phyloP scores from a whole-genome alignment of 2,329 filamentous ascomycete genomes.

The Fusarium transvaalense region DNA sequence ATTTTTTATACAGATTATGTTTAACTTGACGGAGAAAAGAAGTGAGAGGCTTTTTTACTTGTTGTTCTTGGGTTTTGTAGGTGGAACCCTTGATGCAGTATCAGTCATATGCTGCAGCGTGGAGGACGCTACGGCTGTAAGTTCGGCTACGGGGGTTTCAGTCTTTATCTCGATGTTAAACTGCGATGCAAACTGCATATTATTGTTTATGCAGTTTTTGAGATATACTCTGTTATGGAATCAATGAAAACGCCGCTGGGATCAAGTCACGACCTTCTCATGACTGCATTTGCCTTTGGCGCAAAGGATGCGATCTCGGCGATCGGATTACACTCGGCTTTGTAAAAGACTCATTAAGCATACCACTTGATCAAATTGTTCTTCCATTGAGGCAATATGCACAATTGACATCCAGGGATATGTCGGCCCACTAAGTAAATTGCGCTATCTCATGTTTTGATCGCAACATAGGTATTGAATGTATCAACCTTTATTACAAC shows the following conservation, averaged over 20 bases:
- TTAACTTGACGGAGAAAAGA: too few relatives aligned
- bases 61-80: constrained; percentile 11
- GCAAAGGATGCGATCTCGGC: constrained; percentile 1
- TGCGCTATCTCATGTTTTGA: background rate
- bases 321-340: background rate
- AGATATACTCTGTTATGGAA: too few relatives aligned
- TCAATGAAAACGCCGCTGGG: background rate
- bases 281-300: background rate
- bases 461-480: background rate
- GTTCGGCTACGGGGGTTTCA: background rate
- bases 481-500: too few relatives aligned
- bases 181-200: too few relatives aligned
- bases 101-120: background rate
- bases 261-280: background rate
- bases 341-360: background rate
- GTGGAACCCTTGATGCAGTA: constrained; percentile 10
- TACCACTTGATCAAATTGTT: background rate
- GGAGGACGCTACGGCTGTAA: constrained; percentile 1
- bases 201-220: background rate
- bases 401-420: background rate
- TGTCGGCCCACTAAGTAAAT: background rate
- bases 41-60: background rate
- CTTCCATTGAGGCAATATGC: background rate
- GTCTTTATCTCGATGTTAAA: background rate
- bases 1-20: constrained; percentile 2